phyloP scores from a whole-genome alignment of 192 early-diverging fungal genomes.

The Coemansia asiatica region DNA sequence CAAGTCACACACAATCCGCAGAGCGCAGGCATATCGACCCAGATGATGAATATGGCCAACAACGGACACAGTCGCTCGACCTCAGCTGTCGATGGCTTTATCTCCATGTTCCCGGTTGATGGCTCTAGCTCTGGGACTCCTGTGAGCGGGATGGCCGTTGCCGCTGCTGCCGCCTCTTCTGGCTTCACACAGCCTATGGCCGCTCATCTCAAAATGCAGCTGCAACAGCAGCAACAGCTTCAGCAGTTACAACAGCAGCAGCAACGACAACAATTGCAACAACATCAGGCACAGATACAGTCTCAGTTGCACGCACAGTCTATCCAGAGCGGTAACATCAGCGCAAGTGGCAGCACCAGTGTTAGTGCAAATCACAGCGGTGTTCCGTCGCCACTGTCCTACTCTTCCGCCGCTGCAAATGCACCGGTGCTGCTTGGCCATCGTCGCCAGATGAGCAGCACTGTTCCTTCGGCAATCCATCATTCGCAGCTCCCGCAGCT shows the following conservation, averaged over 20 bases:
- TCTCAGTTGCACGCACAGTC: neutral
- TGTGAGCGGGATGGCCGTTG: slow-evolving; percentile 14
- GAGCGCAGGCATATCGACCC: slow-evolving; percentile 2
- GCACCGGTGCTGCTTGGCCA: slow-evolving; percentile 13
- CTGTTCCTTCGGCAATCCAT: slow-evolving; percentile 12
- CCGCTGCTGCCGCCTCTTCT: neutral
- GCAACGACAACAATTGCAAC: slow-evolving; percentile 16
- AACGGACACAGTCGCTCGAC: slow-evolving; percentile 34
- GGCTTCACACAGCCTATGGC: slow-evolving; percentile 13
- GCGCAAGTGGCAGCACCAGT: slow-evolving; percentile 10
- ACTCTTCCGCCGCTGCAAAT: slow-evolving; percentile 10
- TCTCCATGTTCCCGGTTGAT: slow-evolving; percentile 33
- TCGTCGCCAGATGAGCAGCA: slow-evolving; percentile 31
- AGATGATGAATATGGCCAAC: slow-evolving; percentile 16
- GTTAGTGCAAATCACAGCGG: slow-evolving; percentile 32
- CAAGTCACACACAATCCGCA: neutral
- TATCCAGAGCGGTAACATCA: slow-evolving; percentile 9
- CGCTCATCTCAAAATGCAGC: slow-evolving; percentile 14
- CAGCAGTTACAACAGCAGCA: slow-evolving; percentile 8
- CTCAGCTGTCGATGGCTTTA: slow-evolving; percentile 29
- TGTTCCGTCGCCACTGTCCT: slow-evolving; percentile 23
- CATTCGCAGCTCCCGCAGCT: neutral
- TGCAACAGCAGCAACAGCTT: slow-evolving; percentile 10
- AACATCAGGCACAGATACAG: slow-evolving; percentile 11
- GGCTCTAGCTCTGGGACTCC: slow-evolving; percentile 15